These are phyloP conservation scores for Ocimum tenuiflorum DNA, from an alignment of 257 asterid genomes.

Conservation along the genomic window DNA sequence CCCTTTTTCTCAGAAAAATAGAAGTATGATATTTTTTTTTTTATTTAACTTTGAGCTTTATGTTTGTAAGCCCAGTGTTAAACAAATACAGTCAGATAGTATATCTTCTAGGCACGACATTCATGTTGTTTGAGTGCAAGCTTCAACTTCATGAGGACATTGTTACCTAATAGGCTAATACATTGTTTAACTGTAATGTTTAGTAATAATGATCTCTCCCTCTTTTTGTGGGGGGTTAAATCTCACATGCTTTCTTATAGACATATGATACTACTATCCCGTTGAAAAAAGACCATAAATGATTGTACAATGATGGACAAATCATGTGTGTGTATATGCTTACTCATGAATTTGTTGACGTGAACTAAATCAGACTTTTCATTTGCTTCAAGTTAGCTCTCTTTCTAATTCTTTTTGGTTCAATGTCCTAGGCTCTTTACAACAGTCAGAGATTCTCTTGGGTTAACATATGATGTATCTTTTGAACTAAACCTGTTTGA, in stretches of 20 bases:
- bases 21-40: too few species aligned
- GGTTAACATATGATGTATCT: conserved; percentile 92
- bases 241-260: not conserved
- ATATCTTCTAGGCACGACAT: not conserved
- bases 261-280: not conserved
- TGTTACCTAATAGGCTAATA: not conserved
- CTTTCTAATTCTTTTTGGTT: not conserved
- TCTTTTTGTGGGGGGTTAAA: too few species aligned
- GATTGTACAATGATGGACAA: not conserved
- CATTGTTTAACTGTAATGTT: too few species aligned
- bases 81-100: not conserved
- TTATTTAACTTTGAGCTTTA: too few species aligned
- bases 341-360: not conserved
- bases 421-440: conserved; percentile 74
- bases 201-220: too few species aligned
- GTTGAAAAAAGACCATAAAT: not conserved
- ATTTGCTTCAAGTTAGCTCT: not conserved
- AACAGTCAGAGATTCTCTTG: conserved; percentile 97
- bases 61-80: too few species aligned
- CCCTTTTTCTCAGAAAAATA: not conserved
- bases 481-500: conserved; percentile 96
- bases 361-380: not conserved
- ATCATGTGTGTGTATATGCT: not conserved
- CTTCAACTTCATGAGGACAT: not conserved
- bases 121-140: not conserved